phyloP scores from a whole-genome alignment of 768 basidiomycete species.

The Lactarius indigo region DNA sequence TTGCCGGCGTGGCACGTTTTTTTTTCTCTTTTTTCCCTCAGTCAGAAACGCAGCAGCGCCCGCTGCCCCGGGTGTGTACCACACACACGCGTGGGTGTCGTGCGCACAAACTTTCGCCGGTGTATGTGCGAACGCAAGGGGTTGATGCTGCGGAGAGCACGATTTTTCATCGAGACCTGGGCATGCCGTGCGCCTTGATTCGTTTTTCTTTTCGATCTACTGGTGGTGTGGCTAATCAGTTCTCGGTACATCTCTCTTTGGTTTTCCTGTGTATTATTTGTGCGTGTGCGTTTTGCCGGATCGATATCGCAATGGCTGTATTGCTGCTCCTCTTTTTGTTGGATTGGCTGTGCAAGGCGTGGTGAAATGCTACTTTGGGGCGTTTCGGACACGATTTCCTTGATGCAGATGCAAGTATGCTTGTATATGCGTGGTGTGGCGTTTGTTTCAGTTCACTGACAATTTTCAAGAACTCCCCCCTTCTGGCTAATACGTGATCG shows the following conservation, averaged over 20 bases:
- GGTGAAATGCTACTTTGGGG: conserved; percentile 4
- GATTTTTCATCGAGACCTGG: conserved; percentile 48
- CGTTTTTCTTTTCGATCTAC: conserved; percentile 28
- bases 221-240: conserved; percentile 69
- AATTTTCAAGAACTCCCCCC: not conserved
- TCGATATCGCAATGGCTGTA: not conserved
- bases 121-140: conserved; percentile 15
- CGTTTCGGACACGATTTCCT: not conserved
- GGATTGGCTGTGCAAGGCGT: not conserved
- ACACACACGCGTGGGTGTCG: conserved; percentile 14
- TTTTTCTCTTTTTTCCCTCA: conserved; percentile 23
- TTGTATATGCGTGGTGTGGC: not conserved
- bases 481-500: not conserved
- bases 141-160: conserved; percentile 46
- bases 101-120: conserved; percentile 22
- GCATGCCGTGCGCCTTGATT: conserved; percentile 59
- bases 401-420: not conserved
- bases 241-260: conserved; percentile 45
- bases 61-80: conserved; percentile 10
- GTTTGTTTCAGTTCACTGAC: not conserved
- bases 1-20: conserved; percentile 27
- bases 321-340: not conserved
- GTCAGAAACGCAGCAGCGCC: conserved; percentile 17
- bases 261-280: not conserved
- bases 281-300: not conserved